Base-by-base conservation (phyloP, 768 basidiomycete genomes). In the Suillus alpinus region DNA sequence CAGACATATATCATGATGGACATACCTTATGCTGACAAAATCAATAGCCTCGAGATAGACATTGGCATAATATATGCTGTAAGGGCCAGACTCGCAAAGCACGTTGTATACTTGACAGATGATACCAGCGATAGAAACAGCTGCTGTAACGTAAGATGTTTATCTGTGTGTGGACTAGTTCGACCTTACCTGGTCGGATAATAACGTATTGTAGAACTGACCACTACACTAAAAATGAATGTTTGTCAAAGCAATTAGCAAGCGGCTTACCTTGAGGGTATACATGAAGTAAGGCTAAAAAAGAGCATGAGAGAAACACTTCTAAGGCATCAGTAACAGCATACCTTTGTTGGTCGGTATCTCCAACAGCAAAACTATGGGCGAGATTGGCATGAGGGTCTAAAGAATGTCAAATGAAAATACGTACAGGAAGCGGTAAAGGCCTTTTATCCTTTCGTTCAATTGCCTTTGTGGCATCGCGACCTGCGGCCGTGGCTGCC, bases 121-220 rank as follows among this genome's bases (percentile, higher is more conserved):
- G 56, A 96, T 91, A 12, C 91, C 92, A 32, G 82, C 83, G 59
- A 95, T 85, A 32, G 89, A 89, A 10, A 59, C 41, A 6, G 66
- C 62, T 70, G 16, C 9, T 9, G 9, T 26, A 55, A 23, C 14
- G 23, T 31, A 14, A 46, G 31, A 56, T 26, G 20, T 39, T 14
- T 26, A 26, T 16, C 52, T 32, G 9, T 16, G 36, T 40, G 4
- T 26, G 3, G 43, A 37, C 39, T 37, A 23, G 16, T 32, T 43
- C 23, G 3, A 34, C 23, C 47, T 64, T 52, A 81, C 82, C 69
- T 60, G 86, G 86, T 58, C 90, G 81, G 46, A 94, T 76, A 60
- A 94, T 83, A 26, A 91, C 86, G 70, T 94, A 96, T 82, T 97
- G 95, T 61, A 97, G 75, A 7, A 96, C 94, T 43, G 83, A 79